phyloP scores from a whole-genome alignment of 2,329 filamentous ascomycete species.

The Botrytis pseudocinerea region DNA sequence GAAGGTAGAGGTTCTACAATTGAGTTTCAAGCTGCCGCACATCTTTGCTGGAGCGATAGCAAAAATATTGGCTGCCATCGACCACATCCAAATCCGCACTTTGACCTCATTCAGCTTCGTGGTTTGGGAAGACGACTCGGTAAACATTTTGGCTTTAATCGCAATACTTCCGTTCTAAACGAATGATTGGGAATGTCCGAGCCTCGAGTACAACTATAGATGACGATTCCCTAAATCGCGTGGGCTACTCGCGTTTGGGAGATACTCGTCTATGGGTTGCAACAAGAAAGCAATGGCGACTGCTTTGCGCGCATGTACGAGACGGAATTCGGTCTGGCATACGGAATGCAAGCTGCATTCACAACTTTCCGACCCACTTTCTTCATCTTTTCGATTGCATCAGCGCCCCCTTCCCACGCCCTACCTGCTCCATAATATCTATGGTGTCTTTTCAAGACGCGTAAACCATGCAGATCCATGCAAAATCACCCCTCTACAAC shows the following conservation, averaged over 20 bases:
- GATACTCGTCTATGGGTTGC: neutral
- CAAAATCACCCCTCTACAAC: neutral
- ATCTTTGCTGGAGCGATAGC: neutral
- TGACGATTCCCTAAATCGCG: neutral
- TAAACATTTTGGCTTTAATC: neutral
- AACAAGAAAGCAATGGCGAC: neutral
- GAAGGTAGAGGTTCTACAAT: neutral
- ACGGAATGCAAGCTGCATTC: neutral
- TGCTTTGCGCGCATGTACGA: neutral
- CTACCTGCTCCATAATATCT: neutral
- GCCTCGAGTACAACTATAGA: neutral
- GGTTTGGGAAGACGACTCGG: neutral
- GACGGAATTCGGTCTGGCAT: no score
- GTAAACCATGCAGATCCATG: neutral
- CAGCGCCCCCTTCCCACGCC: neutral
- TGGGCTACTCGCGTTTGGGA: neutral
- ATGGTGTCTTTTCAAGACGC: neutral
- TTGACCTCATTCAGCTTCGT: neutral
- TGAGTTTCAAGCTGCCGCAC: neutral
- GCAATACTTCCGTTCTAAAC: neutral
- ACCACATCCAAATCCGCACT: neutral
- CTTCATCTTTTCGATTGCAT: neutral
- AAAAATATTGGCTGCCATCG: neutral
- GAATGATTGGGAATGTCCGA: neutral
- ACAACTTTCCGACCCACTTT: neutral